Percentiles rank a stretch among this genome's conserved stretches.
These are phyloP conservation scores for Penicillium vulpinum DNA, from an alignment of 2,329 filamentous ascomycete genomes.

Conservation along the genomic window DNA sequence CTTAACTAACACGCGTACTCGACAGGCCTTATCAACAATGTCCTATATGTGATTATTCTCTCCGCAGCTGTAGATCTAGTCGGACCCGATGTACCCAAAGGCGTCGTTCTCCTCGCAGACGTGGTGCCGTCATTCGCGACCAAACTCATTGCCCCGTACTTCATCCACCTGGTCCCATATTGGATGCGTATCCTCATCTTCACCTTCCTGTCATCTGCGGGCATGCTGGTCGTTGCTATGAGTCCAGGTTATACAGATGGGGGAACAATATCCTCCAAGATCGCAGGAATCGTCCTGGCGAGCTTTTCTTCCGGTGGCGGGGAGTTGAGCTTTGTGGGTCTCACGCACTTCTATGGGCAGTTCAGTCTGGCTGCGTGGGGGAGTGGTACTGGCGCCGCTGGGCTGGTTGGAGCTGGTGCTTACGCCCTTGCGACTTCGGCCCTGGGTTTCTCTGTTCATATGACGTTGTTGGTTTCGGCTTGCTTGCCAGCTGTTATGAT, in stretches of 20 bases:
- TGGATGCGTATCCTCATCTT: slow-evolving; percentile 71
- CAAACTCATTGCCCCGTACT: slow-evolving; percentile 88
- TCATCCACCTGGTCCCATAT: slow-evolving; percentile 87
- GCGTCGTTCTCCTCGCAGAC: slow-evolving; percentile 87
- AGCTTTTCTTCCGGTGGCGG: slow-evolving; percentile 83
- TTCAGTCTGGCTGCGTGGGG: slow-evolving; percentile 89
- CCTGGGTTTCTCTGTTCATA: slow-evolving; percentile 70
- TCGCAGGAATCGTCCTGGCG: slow-evolving; percentile 79
- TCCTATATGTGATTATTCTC: slow-evolving; percentile 95
- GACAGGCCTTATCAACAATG: slow-evolving; percentile 87
- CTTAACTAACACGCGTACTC: slow-evolving; percentile 1
- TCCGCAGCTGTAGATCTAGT: slow-evolving; percentile 94
- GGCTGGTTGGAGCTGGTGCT: slow-evolving; percentile 79
- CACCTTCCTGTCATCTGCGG: slow-evolving; percentile 70
- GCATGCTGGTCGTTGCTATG: slow-evolving; percentile 86
- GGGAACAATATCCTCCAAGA: slow-evolving; percentile 68
- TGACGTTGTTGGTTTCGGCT: slow-evolving; percentile 74
- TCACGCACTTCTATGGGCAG: slow-evolving; percentile 91
- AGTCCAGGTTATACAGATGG: slow-evolving; percentile 62
- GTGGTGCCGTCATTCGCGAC: slow-evolving; percentile 85
- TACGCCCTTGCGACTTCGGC: slow-evolving; percentile 86
- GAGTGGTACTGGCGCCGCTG: slow-evolving; percentile 86
- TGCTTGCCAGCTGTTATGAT: slow-evolving; percentile 79
- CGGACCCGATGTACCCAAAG: slow-evolving; percentile 80
- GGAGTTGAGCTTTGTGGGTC: slow-evolving; percentile 83